These are phyloP conservation scores for Phytophthora pluvialis DNA, from an alignment of 352 stramenopile genomes.

Conservation along the genomic window DNA sequence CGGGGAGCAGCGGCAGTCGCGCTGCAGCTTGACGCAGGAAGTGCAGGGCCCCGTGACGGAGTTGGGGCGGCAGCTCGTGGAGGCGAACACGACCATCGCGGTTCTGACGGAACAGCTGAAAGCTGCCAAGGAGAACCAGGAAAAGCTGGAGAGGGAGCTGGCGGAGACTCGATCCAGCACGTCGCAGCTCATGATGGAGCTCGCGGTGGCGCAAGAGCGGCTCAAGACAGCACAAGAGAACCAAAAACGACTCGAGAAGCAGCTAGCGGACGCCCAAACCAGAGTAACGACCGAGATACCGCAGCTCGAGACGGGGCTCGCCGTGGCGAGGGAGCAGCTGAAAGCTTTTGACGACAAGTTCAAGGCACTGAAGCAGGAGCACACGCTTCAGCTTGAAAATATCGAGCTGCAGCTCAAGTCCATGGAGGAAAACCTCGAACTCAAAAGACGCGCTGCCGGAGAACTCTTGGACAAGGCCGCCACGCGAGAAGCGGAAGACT, in stretches of 20 bases:
- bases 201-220: slow-evolving; percentile 7
- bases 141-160: slow-evolving; percentile 15
- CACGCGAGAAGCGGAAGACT: not conserved
- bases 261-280: slow-evolving; percentile 5
- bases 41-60: not conserved
- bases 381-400: slow-evolving; percentile 19
- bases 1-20: slow-evolving; percentile 1
- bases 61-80: slow-evolving; percentile 3
- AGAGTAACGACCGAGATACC: slow-evolving; percentile 5
- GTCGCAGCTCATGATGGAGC: slow-evolving; percentile 8
- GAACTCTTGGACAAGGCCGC: not conserved
- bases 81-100: slow-evolving; percentile 15
- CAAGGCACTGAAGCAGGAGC: slow-evolving; percentile 7
- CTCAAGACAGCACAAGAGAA: slow-evolving; percentile 17
- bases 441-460: slow-evolving; percentile 3
- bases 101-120: slow-evolving; percentile 18
- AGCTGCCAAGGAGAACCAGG: slow-evolving; percentile 2
- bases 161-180: slow-evolving; percentile 2
- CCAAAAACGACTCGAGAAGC: slow-evolving; percentile 9
- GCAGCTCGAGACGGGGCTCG: slow-evolving; percentile 18
- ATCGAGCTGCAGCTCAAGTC: slow-evolving; percentile 12
- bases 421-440: slow-evolving; percentile 14
- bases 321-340: slow-evolving; percentile 14
- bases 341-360: slow-evolving; percentile 22
- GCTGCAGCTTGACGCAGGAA: not conserved